Evolutionary conservation across 495 filamentous ascomycete genomes (phyloP).

Genomic region (Penicillium salamii): DNA sequence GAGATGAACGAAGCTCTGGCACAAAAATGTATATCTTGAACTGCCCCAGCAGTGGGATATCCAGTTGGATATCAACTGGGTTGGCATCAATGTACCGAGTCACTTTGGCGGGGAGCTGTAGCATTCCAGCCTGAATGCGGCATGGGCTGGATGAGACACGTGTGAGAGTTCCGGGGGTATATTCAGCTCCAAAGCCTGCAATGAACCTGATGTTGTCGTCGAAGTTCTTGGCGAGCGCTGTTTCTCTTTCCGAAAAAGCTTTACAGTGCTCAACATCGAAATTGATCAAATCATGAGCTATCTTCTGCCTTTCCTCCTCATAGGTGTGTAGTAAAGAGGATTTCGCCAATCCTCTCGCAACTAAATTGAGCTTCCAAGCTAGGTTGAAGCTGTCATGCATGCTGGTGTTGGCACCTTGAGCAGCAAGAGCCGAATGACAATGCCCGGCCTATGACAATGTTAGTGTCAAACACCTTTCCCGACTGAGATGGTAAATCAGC

Average conservation of each 20-base stretch:
- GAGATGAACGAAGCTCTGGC: constrained; percentile 50
- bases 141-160: constrained; percentile 14
- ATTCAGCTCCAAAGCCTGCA: constrained; percentile 63
- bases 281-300: constrained; percentile 69
- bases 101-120: constrained; percentile 60
- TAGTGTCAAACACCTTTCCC: background rate
- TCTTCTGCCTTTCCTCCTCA: constrained; percentile 65
- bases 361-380: constrained; percentile 78
- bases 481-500: constrained; percentile 17
- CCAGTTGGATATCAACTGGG: constrained; percentile 67
- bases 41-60: constrained; percentile 67
- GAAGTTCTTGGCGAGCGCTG: constrained; percentile 59
- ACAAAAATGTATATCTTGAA: constrained; percentile 67
- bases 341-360: constrained; percentile 58
- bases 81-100: constrained; percentile 68
- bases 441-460: constrained; percentile 47
- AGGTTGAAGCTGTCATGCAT: constrained; percentile 81
- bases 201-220: constrained; percentile 66
- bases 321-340: constrained; percentile 67
- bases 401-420: constrained; percentile 83
- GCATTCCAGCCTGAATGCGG: constrained; percentile 51
- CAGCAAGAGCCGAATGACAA: constrained; percentile 84
- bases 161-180: constrained; percentile 57
- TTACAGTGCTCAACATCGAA: constrained; percentile 63
- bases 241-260: constrained; percentile 57